Evolutionary conservation across 2,329 filamentous ascomycete genomes (phyloP).

Genomic region (Penicillium thymicola): DNA sequence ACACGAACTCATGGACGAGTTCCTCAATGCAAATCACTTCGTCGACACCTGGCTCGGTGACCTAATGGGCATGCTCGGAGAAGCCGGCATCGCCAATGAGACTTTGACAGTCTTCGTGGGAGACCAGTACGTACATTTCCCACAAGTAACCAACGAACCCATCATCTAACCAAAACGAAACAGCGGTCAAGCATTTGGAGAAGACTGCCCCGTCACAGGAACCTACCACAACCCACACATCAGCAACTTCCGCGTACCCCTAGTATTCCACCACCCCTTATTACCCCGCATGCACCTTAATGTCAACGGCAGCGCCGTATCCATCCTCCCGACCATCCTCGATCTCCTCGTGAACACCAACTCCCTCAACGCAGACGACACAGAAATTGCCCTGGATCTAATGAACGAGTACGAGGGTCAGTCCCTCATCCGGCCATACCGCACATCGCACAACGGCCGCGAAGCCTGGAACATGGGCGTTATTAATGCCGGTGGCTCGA

Average conservation of each 20-base stretch:
- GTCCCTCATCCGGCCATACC: slow-evolving; percentile 43
- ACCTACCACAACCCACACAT: slow-evolving; percentile 24
- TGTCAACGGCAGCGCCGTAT: slow-evolving; percentile 19
- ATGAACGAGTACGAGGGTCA: slow-evolving; percentile 48
- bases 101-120: slow-evolving; percentile 23
- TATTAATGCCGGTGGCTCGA: slow-evolving; percentile 33
- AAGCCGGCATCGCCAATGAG: slow-evolving; percentile 21
- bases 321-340: slow-evolving; percentile 43
- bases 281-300: slow-evolving; percentile 32
- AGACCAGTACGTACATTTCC: slow-evolving; percentile 17
- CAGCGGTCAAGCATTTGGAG: slow-evolving; percentile 19
- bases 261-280: slow-evolving; percentile 23
- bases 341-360: slow-evolving; percentile 44
- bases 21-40: slow-evolving; percentile 22
- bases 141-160: not conserved
- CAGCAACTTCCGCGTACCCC: slow-evolving; percentile 20
- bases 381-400: slow-evolving; percentile 36
- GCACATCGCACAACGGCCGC: slow-evolving; percentile 33
- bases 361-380: slow-evolving; percentile 37
- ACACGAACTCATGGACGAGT: slow-evolving; percentile 16
- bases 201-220: slow-evolving; percentile 25
- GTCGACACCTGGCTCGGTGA: slow-evolving; percentile 11
- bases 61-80: slow-evolving; percentile 14
- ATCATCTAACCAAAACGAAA: not conserved
- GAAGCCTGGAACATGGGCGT: slow-evolving; percentile 33